Conservation (phyloP, 2,329 filamentous ascomycete species). For the Aaosphaeria pasadenensis region DNA sequence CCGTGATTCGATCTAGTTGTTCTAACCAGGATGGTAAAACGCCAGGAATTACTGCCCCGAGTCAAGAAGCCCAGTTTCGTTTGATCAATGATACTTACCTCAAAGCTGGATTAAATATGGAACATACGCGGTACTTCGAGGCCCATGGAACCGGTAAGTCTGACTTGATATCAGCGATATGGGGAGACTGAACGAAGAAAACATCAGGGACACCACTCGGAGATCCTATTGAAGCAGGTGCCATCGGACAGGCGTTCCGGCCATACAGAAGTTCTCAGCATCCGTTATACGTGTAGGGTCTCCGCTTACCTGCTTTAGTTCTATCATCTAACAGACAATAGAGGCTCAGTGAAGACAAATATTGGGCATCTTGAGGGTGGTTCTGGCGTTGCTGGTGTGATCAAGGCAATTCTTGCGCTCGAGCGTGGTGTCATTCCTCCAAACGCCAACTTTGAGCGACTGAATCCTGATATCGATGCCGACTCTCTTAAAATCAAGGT, state of each 20-base stretch:
- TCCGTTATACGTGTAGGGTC: background rate
- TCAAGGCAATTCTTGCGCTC: slow-evolving; percentile 36
- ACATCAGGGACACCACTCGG: slow-evolving; percentile 50
- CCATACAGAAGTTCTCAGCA: background rate
- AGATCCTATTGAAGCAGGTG: background rate
- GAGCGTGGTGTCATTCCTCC: slow-evolving; percentile 27
- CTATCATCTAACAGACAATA: background rate
- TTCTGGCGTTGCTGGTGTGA: slow-evolving; percentile 28
- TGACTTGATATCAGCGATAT: background rate
- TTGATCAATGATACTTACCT: slow-evolving; percentile 25
- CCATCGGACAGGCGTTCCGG: background rate
- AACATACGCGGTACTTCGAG: slow-evolving; percentile 25
- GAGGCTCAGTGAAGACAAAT: slow-evolving; percentile 26
- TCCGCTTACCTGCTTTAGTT: background rate
- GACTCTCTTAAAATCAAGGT: slow-evolving; percentile 3
- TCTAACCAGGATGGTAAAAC: slow-evolving; percentile 7
- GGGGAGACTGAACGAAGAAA: background rate
- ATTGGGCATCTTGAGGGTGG: slow-evolving; percentile 39
- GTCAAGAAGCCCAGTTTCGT: slow-evolving; percentile 42
- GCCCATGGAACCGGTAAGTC: slow-evolving; percentile 18
- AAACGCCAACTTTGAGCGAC: slow-evolving; percentile 3
- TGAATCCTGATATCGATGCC: background rate
- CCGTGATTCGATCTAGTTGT: slow-evolving; percentile 14
- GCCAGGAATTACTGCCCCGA: slow-evolving; percentile 9
- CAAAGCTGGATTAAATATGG: slow-evolving; percentile 26